phyloP scores from a whole-genome alignment of 345 rosid genomes.

The Heritiera fomes region DNA sequence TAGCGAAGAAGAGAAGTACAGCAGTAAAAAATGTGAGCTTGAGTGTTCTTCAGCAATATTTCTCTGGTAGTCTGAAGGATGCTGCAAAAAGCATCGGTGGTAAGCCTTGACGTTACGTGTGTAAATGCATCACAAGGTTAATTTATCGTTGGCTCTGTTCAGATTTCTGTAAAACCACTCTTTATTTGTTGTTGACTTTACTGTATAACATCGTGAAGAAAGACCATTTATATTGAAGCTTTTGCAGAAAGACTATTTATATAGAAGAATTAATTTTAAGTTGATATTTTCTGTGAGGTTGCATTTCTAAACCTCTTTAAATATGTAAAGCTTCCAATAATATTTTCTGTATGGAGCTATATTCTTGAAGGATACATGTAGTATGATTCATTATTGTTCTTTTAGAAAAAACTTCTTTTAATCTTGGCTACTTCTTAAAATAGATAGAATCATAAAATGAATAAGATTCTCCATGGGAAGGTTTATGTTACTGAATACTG shows the following conservation, averaged over 20 bases:
- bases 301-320: constrained; percentile 13
- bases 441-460: neutral
- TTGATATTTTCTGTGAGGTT: neutral
- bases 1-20: constrained; percentile 68
- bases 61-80: constrained; percentile 90
- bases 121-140: neutral
- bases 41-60: constrained; percentile 81
- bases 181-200: neutral
- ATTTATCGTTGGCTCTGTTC: neutral
- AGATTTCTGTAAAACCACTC: neutral
- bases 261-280: neutral
- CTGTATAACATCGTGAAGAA: neutral
- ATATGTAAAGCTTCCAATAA: constrained; percentile 2
- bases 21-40: constrained; percentile 92
- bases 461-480: neutral
- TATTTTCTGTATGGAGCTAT: neutral
- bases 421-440: neutral
- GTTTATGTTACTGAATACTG: neutral
- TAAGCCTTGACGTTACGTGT: constrained; percentile 37
- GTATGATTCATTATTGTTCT: neutral
- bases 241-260: neutral
- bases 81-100: constrained; percentile 98
- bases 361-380: neutral
- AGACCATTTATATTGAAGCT: neutral
- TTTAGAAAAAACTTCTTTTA: neutral